A percentile compares a stretch with the other conserved stretches of the same genome.
phyloP scores from a whole-genome alignment of 306 rosid genomes.

The Cucurbita pepo region DNA sequence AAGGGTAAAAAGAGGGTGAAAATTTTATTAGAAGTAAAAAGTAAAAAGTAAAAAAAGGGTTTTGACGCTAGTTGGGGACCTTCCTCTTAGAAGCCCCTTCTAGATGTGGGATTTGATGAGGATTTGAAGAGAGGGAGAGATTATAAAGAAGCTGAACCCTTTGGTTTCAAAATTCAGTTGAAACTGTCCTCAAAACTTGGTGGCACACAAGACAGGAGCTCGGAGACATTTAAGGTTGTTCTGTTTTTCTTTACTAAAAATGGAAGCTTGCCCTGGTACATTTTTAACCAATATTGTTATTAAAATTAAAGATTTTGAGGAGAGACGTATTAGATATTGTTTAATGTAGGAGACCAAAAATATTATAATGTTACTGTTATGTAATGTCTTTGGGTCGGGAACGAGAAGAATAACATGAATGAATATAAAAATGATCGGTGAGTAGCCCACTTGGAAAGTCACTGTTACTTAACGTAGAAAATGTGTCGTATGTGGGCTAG shows the following conservation, averaged over 20 bases:
- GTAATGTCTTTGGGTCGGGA: no score
- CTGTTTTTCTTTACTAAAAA: constrained; percentile 3
- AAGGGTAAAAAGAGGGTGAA: not conserved
- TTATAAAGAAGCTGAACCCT: not conserved
- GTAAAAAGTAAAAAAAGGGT: not conserved
- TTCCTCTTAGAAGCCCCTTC: constrained; percentile 10
- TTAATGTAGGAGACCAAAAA: no score
- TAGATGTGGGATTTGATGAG: not conserved
- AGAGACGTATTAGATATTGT: no score
- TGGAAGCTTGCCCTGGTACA: not conserved
- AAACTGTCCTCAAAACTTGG: constrained; percentile 11
- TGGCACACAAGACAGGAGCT: not conserved
- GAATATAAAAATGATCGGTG: no score
- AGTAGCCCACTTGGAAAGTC: no score
- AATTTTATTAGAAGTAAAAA: not conserved
- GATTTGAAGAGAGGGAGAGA: not conserved
- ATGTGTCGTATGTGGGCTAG: no score
- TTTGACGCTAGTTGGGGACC: not conserved
- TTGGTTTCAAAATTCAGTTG: constrained; percentile 7
- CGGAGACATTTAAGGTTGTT: not conserved
- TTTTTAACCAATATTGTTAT: no score
- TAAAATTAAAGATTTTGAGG: no score
- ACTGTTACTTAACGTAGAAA: no score
- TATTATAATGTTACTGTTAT: no score
- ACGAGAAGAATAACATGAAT: no score